Evolutionary conservation across 257 asterid genomes (phyloP).

Genomic region (Solanum lycopersicoides): DNA sequence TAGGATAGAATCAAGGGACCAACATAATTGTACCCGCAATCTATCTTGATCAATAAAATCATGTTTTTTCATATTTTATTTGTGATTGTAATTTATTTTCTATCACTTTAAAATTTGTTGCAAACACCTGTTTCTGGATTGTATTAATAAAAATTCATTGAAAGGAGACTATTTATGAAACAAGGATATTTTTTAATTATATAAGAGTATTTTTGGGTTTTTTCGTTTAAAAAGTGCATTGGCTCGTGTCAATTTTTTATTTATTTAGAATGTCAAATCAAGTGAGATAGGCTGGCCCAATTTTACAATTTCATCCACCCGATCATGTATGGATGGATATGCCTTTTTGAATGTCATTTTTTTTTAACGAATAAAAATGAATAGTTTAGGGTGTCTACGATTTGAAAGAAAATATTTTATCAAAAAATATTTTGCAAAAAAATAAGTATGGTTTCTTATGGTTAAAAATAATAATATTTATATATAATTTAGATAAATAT

Average conservation of each 20-base stretch:
- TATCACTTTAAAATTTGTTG: too few species aligned
- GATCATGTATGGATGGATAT: not conserved
- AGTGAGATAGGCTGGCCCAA: not conserved
- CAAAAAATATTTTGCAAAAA: too few species aligned
- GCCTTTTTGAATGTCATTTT: not conserved
- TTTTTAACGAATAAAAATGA: not conserved
- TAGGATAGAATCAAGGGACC: too few species aligned
- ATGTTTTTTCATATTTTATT: too few species aligned
- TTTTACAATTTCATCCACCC: not conserved
- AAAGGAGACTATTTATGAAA: not conserved
- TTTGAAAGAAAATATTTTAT: not conserved
- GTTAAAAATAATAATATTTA: too few species aligned
- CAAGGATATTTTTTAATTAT: not conserved
- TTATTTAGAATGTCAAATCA: not conserved
- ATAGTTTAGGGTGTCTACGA: not conserved
- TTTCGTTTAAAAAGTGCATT: not conserved
- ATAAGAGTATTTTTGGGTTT: fast-evolving
- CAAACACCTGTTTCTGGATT: too few species aligned
- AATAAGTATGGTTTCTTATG: too few species aligned
- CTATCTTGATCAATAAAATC: too few species aligned
- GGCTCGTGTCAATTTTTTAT: not conserved
- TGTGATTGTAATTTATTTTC: too few species aligned
- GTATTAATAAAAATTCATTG: too few species aligned
- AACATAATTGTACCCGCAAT: too few species aligned
- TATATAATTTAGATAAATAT: too few species aligned